Evolutionary conservation across 208 protist genomes (phyloP), one percentile per base, ranked within the genome.

Genomic region (Leishmania tropica): DNA sequence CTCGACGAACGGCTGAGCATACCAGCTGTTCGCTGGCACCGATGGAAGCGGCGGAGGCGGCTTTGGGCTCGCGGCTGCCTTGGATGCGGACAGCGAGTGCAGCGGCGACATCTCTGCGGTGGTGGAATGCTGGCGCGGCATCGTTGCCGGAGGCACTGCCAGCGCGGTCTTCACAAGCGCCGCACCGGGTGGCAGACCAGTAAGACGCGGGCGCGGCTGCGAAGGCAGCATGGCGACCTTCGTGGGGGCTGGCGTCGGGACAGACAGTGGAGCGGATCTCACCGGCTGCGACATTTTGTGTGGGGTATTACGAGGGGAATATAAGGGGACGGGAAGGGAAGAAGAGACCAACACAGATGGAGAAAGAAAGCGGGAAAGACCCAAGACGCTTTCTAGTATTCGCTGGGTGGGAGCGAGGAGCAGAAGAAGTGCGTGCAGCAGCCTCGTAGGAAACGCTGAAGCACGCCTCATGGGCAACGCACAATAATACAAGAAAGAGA

Each of bases 21-120:
- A 97, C 93, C 93, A 97, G 40, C 79, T 88, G 24, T 81, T 81
- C n/a, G 81, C n/a, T 13, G 92, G 92, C 42, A 97, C 90, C 0
- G 58, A 31, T 8, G 91, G 88, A 48, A 86, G 70, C 37, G 65
- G 37, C 11, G 79, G n/a, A 35, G 75, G 56, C 53, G 10, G 15
- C 37, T 15, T 37, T 40, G 53, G 45, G 28, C 1, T n/a, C 45
- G 45, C 60, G 51, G 60, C 13, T 31, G 64, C 56, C 35, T 35
- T 24, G 28, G 82, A 78, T 8, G 65, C 42, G 31, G 47, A 42
- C 31, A 40, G 37, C 58, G 68, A 71, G 15, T 53, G 60, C 42
- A 19, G 28, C n/a, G 40, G 37, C 31, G 62, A 31, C 19, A 28
- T 2, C 40, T 28, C 42, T 47, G 68, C 17, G n/a, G 58, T 58